Percentiles rank a stretch among this genome's conserved stretches.
phyloP scores from a whole-genome alignment of 2,329 filamentous ascomycete genomes.

The Neofusicoccum umdonicola region DNA sequence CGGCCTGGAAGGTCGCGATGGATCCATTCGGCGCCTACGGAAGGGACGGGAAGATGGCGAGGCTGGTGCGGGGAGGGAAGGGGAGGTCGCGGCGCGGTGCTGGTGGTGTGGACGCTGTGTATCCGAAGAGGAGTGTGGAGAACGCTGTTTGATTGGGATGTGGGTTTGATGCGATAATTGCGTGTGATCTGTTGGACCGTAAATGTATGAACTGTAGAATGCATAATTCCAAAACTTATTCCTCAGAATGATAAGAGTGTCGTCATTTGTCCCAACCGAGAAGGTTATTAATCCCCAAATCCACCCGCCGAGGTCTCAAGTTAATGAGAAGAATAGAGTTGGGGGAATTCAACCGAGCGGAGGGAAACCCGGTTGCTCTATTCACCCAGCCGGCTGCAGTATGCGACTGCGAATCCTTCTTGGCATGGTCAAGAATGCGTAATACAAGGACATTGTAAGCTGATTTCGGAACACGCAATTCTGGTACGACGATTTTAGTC shows the following conservation, averaged over 20 bases:
- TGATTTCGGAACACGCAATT: no score
- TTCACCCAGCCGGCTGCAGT: not conserved
- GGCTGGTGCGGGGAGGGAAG: not conserved
- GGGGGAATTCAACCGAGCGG: not conserved
- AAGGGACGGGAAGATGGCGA: slow-evolving; percentile 27
- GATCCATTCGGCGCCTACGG: slow-evolving; percentile 35
- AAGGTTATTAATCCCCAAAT: no score
- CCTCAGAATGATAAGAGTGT: no score
- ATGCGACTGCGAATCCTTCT: not conserved
- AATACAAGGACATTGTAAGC: no score
- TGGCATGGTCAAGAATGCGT: not conserved
- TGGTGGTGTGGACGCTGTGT: not conserved
- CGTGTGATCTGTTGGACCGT: no score
- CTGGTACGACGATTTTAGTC: no score
- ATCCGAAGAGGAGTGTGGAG: not conserved
- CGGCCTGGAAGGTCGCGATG: slow-evolving; percentile 20
- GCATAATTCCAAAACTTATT: no score
- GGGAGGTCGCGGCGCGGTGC: slow-evolving; percentile 16
- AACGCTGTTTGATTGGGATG: not conserved
- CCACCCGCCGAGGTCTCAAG: not conserved
- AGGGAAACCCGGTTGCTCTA: not conserved
- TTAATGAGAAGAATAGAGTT: not conserved
- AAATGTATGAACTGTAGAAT: no score
- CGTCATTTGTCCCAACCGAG: no score
- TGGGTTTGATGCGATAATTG: not conserved